These are phyloP conservation scores for Wallacemonas sp. DNA, from an alignment of 208 protist species.

Conservation along the genomic window DNA sequence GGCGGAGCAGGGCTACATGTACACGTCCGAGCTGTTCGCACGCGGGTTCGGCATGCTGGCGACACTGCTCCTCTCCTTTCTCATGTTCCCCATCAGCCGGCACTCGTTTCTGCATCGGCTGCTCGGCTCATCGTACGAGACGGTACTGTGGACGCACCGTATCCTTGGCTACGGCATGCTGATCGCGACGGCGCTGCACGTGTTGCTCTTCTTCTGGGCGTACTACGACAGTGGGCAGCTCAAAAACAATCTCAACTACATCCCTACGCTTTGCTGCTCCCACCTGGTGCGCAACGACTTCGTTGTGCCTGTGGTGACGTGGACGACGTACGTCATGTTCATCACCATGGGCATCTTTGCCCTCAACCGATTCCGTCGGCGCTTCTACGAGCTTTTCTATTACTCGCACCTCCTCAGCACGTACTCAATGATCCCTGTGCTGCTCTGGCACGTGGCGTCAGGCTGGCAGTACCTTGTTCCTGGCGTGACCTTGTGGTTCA, in stretches of 20 bases:
- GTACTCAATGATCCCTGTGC: constrained; percentile 39
- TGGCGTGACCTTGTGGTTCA: constrained; percentile 43
- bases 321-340: constrained; percentile 31
- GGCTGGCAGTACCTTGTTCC: constrained; percentile 61
- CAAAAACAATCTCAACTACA: constrained; percentile 17
- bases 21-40: constrained; percentile 26
- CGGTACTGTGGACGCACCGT: constrained; percentile 49
- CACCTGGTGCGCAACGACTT: constrained; percentile 23
- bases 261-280: constrained; percentile 7
- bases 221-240: constrained; percentile 19
- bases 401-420: constrained; percentile 49
- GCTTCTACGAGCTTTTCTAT: constrained; percentile 67
- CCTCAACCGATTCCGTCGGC: constrained; percentile 29
- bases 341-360: constrained; percentile 46
- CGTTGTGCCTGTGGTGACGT: constrained; percentile 27
- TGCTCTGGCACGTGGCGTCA: constrained; percentile 41
- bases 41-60: constrained; percentile 53
- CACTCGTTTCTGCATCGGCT: constrained; percentile 42
- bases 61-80: constrained; percentile 46
- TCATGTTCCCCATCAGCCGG: constrained; percentile 48
- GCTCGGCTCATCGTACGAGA: constrained; percentile 51
- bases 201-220: constrained; percentile 18
- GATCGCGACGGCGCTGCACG: constrained; percentile 18
- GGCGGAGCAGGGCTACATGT: not conserved
- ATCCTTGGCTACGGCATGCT: constrained; percentile 32